Evolutionary conservation across 306 rosid species (phyloP).

Genomic region (Castanea crenata): DNA sequence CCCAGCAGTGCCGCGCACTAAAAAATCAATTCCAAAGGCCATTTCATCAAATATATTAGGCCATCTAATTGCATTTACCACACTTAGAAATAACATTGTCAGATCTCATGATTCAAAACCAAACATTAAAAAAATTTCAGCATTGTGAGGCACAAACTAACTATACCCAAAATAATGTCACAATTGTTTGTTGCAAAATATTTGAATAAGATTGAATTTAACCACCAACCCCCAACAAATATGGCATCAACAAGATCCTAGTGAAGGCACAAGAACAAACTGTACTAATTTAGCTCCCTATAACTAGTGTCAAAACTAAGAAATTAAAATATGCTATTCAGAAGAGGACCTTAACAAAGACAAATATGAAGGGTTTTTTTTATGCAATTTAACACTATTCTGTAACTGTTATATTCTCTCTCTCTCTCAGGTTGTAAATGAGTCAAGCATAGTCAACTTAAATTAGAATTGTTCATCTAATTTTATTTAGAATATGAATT

Average conservation of each 20-base stretch:
- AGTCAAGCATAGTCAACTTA: no score
- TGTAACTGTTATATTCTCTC: no score
- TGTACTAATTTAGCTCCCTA: background rate
- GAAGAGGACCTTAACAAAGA: background rate
- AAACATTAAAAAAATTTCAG: background rate
- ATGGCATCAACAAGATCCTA: background rate
- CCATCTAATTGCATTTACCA: no score
- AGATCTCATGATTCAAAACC: background rate
- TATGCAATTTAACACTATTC: no score
- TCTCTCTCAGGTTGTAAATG: no score
- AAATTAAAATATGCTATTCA: slow-evolving; percentile 11
- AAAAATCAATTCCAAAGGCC: background rate
- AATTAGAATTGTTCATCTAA: no score
- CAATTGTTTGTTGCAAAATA: background rate
- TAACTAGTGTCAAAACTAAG: background rate
- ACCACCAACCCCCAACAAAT: background rate
- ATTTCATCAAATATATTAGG: no score
- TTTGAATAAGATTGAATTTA: background rate
- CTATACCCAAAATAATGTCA: no score
- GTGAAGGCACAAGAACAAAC: background rate
- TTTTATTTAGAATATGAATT: no score
- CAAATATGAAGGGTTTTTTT: background rate
- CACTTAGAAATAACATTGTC: background rate
- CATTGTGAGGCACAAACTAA: background rate
- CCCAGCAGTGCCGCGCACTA: background rate